Evolutionary conservation across 345 rosid genomes (phyloP), one percentile per base, ranked within the genome.

Genomic region (Cardamine chenopodiifolia): DNA sequence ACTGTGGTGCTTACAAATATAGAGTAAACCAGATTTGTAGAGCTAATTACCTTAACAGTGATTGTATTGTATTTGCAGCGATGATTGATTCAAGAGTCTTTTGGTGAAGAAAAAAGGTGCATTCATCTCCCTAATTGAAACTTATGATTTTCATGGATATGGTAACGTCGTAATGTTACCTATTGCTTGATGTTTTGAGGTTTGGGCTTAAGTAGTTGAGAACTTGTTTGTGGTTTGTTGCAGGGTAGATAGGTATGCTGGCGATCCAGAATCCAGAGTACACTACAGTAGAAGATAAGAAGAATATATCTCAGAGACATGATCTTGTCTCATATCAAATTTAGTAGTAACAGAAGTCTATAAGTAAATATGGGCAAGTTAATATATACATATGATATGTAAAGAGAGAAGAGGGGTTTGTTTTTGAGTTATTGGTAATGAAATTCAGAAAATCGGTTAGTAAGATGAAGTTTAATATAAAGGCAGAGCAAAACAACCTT

Each of bases 241-340:
- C 82, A 82, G 85, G 71, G 70, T 76, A 68, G 78, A 72, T 68
- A 72, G 75, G 71, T 49, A 79, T 62, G 70, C 62, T 75, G 63
- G 66, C 12, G 73, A 66, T 62, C 53, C n/a, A 58, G 59, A 23
- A 40, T 56, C 71, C 22, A 58, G 69, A 42, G 11, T 39, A 45
- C 20, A 58, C 40, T 22, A 73, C 66, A 22, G 70, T 70, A 40
- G 22, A 42, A 62, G 74, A 69, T 68, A 62, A 75, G 70, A 69
- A 62, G 62, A 76, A 62, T 3, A 54, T 57, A 65, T 72, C 57
- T 62, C 15, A 62, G 79, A 69, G 73, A 69, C 66, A 17, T 57
- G 25, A 53, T 44, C 66, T 29, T 59, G 76, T 68, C 82, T 81
- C 80, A 56, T 75, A 75, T 68, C 72, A 79, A 62, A 68, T 17